Base-by-base conservation (phyloP, 176 grass and related monocot species). In the Pharus latifolius region DNA sequence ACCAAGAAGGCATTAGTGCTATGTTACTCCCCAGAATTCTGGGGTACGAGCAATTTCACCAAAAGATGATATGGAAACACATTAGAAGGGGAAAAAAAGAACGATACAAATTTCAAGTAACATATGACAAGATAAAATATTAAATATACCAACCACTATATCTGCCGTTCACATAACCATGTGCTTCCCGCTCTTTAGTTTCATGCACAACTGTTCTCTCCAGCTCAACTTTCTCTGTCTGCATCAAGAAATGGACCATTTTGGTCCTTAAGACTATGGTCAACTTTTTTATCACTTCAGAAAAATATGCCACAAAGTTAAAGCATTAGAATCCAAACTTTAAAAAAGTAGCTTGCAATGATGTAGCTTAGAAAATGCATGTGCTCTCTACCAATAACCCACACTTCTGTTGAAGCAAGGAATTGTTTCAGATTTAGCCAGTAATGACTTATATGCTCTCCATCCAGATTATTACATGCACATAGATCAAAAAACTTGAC, bases 151-250 rank as follows among this genome's bases (percentile, higher is more conserved):
- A 59, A 97, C 93, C 93, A 57, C 93, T 97, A 32, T 87, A 82
- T 92, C 93, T 89, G 52, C 89, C 81, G 3, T 90, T 92, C 7
- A 50, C 66, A 46, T 61, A 74, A 28, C 79, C 66, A 64, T 87
- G 65, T 34, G 74, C 57, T 59, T 92, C 93, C 34, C 93, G 87
- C 83, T 92, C 93, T 69, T 92, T 97, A 80, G 83, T 92, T 92
- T 88, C 89, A 67, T 92, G 88, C 11, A 97, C 78, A 74, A 97
- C 86, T 19, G 93, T 97, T 72, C 88, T 92, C 74, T 97, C 93
- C 61, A 97, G 67, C 54, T 97, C 93, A 70, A 97, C 86, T 87
- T 97, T 96, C 78, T 97, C 89, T 40, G 89, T 92, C 93, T 97
- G 81, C 57, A 89, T 31, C 49, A 79, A 85, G 49, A 77, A 63